These are phyloP conservation scores for Pisolithus thermaeus DNA, from an alignment of 1,284 basidiomycete genomes.

Conservation along the genomic window DNA sequence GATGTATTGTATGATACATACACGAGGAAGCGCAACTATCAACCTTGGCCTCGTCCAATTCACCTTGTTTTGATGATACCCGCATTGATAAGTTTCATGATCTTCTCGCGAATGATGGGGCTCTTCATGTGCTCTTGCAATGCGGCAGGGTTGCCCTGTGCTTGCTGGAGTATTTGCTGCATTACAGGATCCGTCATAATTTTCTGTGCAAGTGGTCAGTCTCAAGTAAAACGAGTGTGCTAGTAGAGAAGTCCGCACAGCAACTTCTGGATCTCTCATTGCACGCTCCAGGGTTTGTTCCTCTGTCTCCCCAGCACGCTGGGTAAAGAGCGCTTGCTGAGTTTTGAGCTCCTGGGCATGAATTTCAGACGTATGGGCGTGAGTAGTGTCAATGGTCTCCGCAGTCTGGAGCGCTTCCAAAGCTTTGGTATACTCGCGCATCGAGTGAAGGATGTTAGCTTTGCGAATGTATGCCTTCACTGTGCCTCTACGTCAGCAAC, in stretches of 20 bases:
- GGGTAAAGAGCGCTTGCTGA: slow-evolving; percentile 74
- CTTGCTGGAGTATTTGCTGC: slow-evolving; percentile 94
- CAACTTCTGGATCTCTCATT: slow-evolving; percentile 96
- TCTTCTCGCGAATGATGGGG: slow-evolving; percentile 77
- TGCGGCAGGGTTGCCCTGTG: slow-evolving; percentile 84
- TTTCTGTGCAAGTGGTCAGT: slow-evolving; percentile 34
- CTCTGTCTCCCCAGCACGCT: slow-evolving; percentile 86
- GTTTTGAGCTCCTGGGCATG: slow-evolving; percentile 73
- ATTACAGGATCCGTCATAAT: slow-evolving; percentile 88
- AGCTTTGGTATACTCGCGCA: slow-evolving; percentile 91
- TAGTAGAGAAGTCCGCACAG: slow-evolving; percentile 45
- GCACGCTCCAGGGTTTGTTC: slow-evolving; percentile 91
- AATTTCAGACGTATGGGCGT: slow-evolving; percentile 80
- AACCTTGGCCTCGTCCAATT: slow-evolving; percentile 14
- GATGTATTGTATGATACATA: slow-evolving; percentile 15
- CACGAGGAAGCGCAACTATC: slow-evolving; percentile 12
- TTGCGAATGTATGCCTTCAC: slow-evolving; percentile 98
- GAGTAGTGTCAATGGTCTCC: slow-evolving; percentile 66
- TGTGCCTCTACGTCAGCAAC: slow-evolving; percentile 19
- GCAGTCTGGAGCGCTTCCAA: slow-evolving; percentile 78
- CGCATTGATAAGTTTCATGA: slow-evolving; percentile 90
- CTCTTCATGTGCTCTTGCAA: slow-evolving; percentile 98
- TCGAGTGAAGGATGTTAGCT: slow-evolving; percentile 77
- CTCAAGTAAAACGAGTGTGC: not conserved
- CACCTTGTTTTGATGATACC: slow-evolving; percentile 84